These are phyloP conservation scores for Sporisorium scitamineum DNA, from an alignment of 1,284 basidiomycete species.

Conservation along the genomic window DNA sequence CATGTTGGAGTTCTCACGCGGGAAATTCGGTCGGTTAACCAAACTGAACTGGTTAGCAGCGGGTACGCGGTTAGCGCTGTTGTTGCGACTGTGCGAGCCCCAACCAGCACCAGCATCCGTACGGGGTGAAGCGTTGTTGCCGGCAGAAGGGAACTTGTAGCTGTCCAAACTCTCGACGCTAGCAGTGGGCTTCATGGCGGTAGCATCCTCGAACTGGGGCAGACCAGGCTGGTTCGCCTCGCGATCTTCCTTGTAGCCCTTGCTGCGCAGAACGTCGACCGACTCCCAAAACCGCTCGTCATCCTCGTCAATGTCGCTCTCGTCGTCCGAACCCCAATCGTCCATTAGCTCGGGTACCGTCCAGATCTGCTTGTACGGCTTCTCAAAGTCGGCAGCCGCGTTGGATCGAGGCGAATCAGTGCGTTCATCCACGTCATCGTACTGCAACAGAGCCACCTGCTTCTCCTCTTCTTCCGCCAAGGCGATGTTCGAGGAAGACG, in stretches of 20 bases:
- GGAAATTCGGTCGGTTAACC: conserved; percentile 43
- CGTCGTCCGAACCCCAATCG: conserved; percentile 46
- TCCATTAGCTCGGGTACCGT: conserved; percentile 50
- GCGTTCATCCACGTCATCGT: conserved; percentile 27
- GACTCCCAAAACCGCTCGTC: conserved; percentile 52
- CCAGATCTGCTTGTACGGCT: conserved; percentile 52
- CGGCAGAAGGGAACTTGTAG: conserved; percentile 6
- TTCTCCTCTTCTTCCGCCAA: conserved; percentile 32
- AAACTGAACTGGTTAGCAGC: conserved; percentile 34
- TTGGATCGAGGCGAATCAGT: conserved; percentile 31
- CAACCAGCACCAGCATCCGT: background rate
- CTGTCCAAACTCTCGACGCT: conserved; percentile 19
- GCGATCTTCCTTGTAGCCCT: conserved; percentile 37
- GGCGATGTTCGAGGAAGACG: conserved; percentile 48
- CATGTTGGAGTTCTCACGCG: conserved; percentile 35
- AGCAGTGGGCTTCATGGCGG: conserved; percentile 24
- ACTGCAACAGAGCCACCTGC: conserved; percentile 19
- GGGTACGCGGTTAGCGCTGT: conserved; percentile 27
- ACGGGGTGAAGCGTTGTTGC: background rate
- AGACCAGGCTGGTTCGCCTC: conserved; percentile 35
- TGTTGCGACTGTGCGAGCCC: conserved; percentile 20
- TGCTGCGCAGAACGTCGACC: conserved; percentile 40
- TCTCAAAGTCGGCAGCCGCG: conserved; percentile 37
- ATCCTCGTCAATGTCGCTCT: conserved; percentile 49
- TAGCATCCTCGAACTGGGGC: conserved; percentile 32